Conservation (phyloP, 371 early-diverging fungal genomes). For the Chytridiales sp. region DNA sequence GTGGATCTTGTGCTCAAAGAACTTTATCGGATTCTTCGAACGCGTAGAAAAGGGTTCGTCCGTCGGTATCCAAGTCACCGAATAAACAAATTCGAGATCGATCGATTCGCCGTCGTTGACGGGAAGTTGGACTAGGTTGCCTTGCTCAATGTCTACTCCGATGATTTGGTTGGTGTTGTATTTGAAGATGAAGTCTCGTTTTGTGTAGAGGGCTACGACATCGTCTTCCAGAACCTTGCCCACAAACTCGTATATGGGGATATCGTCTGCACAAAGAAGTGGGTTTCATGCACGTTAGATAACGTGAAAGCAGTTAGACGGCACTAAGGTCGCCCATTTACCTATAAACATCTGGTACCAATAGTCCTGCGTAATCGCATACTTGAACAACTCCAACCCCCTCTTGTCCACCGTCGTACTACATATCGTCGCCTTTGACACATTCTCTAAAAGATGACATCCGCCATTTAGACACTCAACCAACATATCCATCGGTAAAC, state of each 20-base stretch:
- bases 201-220: constrained; percentile 56
- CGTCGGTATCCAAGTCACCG: constrained; percentile 65
- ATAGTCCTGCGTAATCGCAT: constrained; percentile 67
- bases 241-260: constrained; percentile 33
- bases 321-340: neutral
- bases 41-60: constrained; percentile 59
- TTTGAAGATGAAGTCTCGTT: constrained; percentile 57
- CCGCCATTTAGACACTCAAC: neutral
- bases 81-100: constrained; percentile 69
- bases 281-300: neutral
- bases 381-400: constrained; percentile 57
- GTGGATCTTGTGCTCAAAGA: constrained; percentile 84
- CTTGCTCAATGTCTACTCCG: constrained; percentile 25
- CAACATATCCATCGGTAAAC: neutral
- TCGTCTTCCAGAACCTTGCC: constrained; percentile 30
- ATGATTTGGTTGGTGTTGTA: constrained; percentile 60
- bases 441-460: constrained; percentile 10
- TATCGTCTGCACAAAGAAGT: constrained; percentile 18
- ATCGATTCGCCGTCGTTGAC: neutral
- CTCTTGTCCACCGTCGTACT: constrained; percentile 35
- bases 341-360: constrained; percentile 74
- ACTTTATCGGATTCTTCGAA: constrained; percentile 67
- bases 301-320: no score
- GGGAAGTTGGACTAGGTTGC: constrained; percentile 1
- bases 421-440: constrained; percentile 46